Base-by-base conservation (phyloP, 164 flowering plant genomes). In the Stephania cephalantha region DNA sequence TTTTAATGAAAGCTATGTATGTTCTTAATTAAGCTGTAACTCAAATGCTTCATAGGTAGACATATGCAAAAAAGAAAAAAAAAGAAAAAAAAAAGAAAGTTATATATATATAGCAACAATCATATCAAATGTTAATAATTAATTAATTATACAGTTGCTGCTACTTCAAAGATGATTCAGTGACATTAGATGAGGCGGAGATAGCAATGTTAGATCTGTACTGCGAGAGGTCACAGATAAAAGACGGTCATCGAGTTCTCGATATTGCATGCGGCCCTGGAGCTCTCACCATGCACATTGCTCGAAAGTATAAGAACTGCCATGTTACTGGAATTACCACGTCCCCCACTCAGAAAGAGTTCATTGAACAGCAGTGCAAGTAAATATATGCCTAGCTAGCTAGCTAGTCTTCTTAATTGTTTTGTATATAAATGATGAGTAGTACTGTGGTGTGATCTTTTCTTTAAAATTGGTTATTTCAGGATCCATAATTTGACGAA, bases 191-290 rank as follows among this genome's bases (percentile, higher is more conserved):
- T 15, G 68, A 73, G 30, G 69, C 75, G 4, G 46, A 45, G 29
- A 61, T n/a, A 18, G 44, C 35, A 61, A 73, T 73, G 75, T 1
- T 73, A 52, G 75, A 73, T 13, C 63, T n/a, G 13, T 73, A 73
- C 12, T 73, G 67, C 7, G 75, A 73, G 42, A 73, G 48, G 10
- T 68, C 75, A 30, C 13, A 42, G n/a, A 63, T 73, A n/a, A 46
- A 73, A 46, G 75, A 73, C 66, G 75, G 75, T 1, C 75, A 73
- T 11, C 65, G 3, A 2, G 20, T 73, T 6, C 68, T 73, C 17
- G 75, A 73, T 64, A n/a, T 65, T 5, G 75, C 70, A 2, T 73
- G 75, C 30, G 75, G 75, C 22, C 35, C 10, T 20, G 75, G 75
- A 42, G 12, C 70, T 8, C 58, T 73, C 12, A 12, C 55, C 6